Percentiles rank a stretch among this genome's conserved stretches.
phyloP scores from a whole-genome alignment of 768 basidiomycete species.

The Inosperma sp. region DNA sequence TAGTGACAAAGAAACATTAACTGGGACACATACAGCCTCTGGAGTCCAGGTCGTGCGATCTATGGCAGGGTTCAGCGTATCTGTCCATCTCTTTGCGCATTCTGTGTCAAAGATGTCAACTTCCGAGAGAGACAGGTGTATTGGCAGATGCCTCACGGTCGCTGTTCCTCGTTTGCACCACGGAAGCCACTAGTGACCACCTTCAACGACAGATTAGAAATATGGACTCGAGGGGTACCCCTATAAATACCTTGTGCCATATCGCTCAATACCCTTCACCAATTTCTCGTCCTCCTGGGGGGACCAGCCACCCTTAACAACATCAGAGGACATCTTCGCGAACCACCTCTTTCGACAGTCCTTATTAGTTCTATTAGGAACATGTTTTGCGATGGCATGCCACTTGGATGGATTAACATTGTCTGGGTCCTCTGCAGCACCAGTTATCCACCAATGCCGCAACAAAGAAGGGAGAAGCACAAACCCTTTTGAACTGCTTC shows the following conservation, averaged over 20 bases:
- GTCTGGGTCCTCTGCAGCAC: constrained; percentile 49
- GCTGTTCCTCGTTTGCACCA: constrained; percentile 54
- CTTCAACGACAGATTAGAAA: constrained; percentile 23
- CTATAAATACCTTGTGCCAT: constrained; percentile 46
- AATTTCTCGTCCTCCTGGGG: constrained; percentile 57
- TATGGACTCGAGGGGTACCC: neutral
- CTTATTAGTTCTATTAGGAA: constrained; percentile 59
- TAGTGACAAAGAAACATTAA: neutral
- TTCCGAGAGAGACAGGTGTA: constrained; percentile 9
- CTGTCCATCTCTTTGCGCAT: constrained; percentile 60
- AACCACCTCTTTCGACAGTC: constrained; percentile 63
- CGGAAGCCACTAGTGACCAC: constrained; percentile 55
- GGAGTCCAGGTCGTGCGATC: constrained; percentile 57
- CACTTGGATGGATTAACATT: constrained; percentile 56
- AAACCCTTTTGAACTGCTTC: constrained; percentile 47
- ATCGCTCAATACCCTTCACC: constrained; percentile 51
- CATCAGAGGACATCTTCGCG: constrained; percentile 59
- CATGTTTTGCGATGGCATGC: constrained; percentile 60
- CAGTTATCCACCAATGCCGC: constrained; percentile 14
- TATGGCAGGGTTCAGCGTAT: constrained; percentile 56
- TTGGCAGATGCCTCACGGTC: constrained; percentile 42
- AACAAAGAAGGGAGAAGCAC: constrained; percentile 4
- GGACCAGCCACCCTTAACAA: constrained; percentile 59
- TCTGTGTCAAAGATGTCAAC: constrained; percentile 31
- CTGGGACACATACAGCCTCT: constrained; percentile 39